Evolutionary conservation across 164 flowering plant species (phyloP).

Genomic region (Amborella trichopoda): DNA sequence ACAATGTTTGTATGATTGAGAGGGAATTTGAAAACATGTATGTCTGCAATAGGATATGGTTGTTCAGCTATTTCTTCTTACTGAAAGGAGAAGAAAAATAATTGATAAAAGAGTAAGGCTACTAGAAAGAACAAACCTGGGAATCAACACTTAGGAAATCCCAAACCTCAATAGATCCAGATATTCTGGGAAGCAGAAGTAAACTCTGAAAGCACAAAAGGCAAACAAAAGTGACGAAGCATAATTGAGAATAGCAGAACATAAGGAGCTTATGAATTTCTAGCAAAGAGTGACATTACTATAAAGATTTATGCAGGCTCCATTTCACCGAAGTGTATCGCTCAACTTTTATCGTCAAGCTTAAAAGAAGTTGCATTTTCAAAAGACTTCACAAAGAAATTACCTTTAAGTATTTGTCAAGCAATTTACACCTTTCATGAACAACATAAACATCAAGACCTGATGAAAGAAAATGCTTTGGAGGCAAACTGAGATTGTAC

Average conservation of each 20-base stretch:
- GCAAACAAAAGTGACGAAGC: constrained; percentile 3
- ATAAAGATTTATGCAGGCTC: no score
- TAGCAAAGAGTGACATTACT: no score
- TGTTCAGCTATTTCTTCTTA: background rate
- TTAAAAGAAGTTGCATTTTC: background rate
- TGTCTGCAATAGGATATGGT: constrained; percentile 43
- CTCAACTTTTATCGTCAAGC: no score
- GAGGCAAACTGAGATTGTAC: constrained; percentile 91
- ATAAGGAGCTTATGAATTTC: no score
- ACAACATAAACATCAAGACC: constrained; percentile 78
- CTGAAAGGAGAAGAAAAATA: background rate
- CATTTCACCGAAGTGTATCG: no score
- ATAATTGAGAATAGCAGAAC: background rate
- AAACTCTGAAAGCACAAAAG: constrained; percentile 44
- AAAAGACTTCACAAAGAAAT: background rate
- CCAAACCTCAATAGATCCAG: constrained; percentile 97
- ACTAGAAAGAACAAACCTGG: constrained; percentile 64
- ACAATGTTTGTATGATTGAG: constrained; percentile 71
- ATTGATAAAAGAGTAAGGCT: background rate
- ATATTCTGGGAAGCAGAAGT: constrained; percentile 77
- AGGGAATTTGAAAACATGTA: constrained; percentile 77
- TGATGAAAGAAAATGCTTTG: constrained; percentile 91
- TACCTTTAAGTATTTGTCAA: constrained; percentile 88
- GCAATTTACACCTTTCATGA: constrained; percentile 82
- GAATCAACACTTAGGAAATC: constrained; percentile 99